phyloP scores from a whole-genome alignment of 257 asterid genomes.

The Primulina eburnea region DNA sequence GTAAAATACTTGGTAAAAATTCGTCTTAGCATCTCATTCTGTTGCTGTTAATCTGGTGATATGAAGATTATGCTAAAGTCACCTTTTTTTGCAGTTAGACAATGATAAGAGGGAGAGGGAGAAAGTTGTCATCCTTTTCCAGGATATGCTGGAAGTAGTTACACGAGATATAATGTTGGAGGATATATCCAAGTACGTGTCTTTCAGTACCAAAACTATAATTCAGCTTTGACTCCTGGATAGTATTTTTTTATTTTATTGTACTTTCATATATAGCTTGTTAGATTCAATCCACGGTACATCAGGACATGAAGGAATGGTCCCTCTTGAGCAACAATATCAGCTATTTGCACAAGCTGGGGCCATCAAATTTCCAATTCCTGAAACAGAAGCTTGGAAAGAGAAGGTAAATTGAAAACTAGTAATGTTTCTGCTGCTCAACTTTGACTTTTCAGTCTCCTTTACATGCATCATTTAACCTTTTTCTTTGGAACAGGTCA shows the following conservation, averaged over 20 bases:
- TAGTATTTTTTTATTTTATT: constrained; percentile 22
- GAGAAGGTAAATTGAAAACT: constrained; percentile 62
- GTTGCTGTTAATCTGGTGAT: constrained; percentile 9
- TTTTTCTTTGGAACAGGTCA: constrained; percentile 59
- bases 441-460: constrained; percentile 5
- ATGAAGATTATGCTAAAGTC: constrained; percentile 21
- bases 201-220: constrained; percentile 12
- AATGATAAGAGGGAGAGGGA: constrained; percentile 93
- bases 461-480: constrained; percentile 2
- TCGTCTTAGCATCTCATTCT: background rate
- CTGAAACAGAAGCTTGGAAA: constrained; percentile 97
- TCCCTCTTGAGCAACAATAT: constrained; percentile 84
- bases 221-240: constrained; percentile 23
- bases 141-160: constrained; percentile 98
- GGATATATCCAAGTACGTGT: constrained; percentile 71
- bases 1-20: constrained; percentile 77
- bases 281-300: constrained; percentile 84
- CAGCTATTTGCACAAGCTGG: constrained; percentile 99
- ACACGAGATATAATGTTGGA: constrained; percentile 94
- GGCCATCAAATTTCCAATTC: constrained; percentile 85
- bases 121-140: constrained; percentile 96
- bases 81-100: constrained; percentile 57
- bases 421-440: constrained; percentile 2
- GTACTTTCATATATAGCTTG: constrained; percentile 48
- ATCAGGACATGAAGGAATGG: constrained; percentile 78